Evolutionary conservation across 177 flowering plant genomes (phyloP).

Genomic region (Vitis hybrid): DNA sequence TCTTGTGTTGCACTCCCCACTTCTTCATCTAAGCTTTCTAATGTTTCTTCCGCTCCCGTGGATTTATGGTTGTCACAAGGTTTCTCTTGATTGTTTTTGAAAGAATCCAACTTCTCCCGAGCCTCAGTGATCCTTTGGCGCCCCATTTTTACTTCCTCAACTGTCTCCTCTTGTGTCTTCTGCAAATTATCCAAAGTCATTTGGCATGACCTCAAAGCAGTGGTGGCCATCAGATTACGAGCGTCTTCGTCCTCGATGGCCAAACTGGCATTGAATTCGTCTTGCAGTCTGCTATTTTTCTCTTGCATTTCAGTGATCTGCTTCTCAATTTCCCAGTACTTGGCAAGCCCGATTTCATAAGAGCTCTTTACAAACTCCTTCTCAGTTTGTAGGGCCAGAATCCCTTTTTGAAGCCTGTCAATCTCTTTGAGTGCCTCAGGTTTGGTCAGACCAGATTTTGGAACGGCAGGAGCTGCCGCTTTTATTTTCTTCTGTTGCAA

Average conservation of each 20-base stretch:
- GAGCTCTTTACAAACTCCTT: slow-evolving; percentile 84
- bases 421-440: slow-evolving; percentile 59
- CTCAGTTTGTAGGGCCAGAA: slow-evolving; percentile 75
- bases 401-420: slow-evolving; percentile 73
- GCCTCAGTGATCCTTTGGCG: slow-evolving; percentile 43
- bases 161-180: slow-evolving; percentile 54
- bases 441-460: slow-evolving; percentile 56
- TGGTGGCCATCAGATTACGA: slow-evolving; percentile 71
- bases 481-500: slow-evolving; percentile 25
- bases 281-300: slow-evolving; percentile 53
- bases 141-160: slow-evolving; percentile 54
- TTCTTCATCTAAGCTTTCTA: slow-evolving; percentile 22
- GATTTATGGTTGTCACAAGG: slow-evolving; percentile 8
- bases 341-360: slow-evolving; percentile 64
- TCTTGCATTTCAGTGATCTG: slow-evolving; percentile 61
- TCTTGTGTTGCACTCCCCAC: background rate
- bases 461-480: slow-evolving; percentile 3
- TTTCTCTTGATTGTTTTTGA: slow-evolving; percentile 25
- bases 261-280: slow-evolving; percentile 56
- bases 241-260: slow-evolving; percentile 88
- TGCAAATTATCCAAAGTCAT: slow-evolving; percentile 55
- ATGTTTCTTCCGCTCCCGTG: slow-evolving; percentile 10
- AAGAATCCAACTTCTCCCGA: slow-evolving; percentile 34
- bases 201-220: slow-evolving; percentile 74
- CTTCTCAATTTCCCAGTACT: slow-evolving; percentile 74